Evolutionary conservation across 1,139 yeast genomes (phyloP), one percentile per base, ranked within the genome.

Genomic region (Geotrichum candidum): DNA sequence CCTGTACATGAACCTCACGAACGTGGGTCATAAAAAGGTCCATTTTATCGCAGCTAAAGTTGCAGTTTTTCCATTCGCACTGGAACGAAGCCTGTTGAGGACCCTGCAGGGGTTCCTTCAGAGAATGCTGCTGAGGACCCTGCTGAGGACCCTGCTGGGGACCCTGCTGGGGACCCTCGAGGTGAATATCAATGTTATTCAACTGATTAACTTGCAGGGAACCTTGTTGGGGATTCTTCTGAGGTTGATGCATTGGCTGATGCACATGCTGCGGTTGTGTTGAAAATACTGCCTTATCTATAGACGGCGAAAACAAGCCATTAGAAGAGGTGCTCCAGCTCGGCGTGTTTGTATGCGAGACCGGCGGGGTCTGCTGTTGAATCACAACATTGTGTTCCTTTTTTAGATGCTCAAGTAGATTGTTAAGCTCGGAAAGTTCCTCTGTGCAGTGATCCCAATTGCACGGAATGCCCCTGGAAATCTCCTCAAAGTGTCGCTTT

Each of bases 11-110:
- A 54, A 79, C 81, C 15, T 80, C 74, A 58, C 83, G 82, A 61
- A 89, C 78, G 73, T 90, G 96, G 57, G 79, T 76, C 23, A 88
- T 74, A 53, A 90, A 76, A 2, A 81, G 73, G 52, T 83, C 76
- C 53, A 85, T 71, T 67, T 84, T 84, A 25, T 75, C 69, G 52
- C 87, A 80, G 53, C 78, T 75, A 69, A 78, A 87, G 59, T 80
- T 76, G 78, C 96, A 90, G 60, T 84, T 79, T 64, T 78, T 76
- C 96, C 96, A 89, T 70, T 85, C 90, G 76, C 96, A 90, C 57
- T 76, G 83, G 68, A 65, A 74, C 59, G 64, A 66, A 50, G 57
- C 55, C 31, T 53, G 63, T 2, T 41, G 46, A 41, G 46, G 18
- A 41, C 22, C 22, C 18, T 41, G 46, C 6, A 41, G 22, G 15